Evolutionary conservation across 352 stramenopile genomes (phyloP).

Genomic region (Globisporangium uncinulatum): DNA sequence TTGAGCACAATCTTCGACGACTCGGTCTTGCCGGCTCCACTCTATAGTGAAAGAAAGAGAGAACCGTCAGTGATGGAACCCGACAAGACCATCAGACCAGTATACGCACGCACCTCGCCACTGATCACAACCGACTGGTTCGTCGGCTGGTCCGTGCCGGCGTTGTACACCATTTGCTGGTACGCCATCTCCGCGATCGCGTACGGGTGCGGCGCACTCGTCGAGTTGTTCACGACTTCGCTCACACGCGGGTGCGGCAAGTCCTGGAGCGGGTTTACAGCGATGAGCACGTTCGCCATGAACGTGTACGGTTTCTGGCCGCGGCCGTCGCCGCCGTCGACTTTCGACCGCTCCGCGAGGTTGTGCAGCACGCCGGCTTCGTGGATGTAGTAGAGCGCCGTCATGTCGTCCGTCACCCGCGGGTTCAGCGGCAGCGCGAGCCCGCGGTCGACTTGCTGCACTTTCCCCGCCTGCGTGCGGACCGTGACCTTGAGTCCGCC

Average conservation of each 20-base stretch:
- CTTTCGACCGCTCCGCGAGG: constrained; percentile 87
- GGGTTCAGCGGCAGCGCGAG: constrained; percentile 74
- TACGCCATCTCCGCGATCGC: constrained; percentile 88
- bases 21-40: constrained; percentile 87
- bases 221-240: constrained; percentile 68
- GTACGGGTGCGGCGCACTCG: constrained; percentile 78
- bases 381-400: constrained; percentile 93
- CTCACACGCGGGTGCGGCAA: constrained; percentile 76
- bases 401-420: constrained; percentile 90
- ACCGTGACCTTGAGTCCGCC: constrained; percentile 83
- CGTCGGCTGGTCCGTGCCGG: constrained; percentile 74
- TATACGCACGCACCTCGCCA: constrained; percentile 33
- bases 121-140: constrained; percentile 87
- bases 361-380: constrained; percentile 94
- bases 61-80: not conserved
- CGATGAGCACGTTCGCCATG: constrained; percentile 92
- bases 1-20: constrained; percentile 89
- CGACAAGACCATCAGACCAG: not conserved
- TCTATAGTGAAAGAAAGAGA: constrained; percentile 14
- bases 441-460: constrained; percentile 79
- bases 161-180: constrained; percentile 90
- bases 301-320: constrained; percentile 89
- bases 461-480: constrained; percentile 74
- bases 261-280: constrained; percentile 87
- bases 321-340: constrained; percentile 65